phyloP scores from a whole-genome alignment of 2,329 filamentous ascomycete species.

The Aspergillus chevalieri region DNA sequence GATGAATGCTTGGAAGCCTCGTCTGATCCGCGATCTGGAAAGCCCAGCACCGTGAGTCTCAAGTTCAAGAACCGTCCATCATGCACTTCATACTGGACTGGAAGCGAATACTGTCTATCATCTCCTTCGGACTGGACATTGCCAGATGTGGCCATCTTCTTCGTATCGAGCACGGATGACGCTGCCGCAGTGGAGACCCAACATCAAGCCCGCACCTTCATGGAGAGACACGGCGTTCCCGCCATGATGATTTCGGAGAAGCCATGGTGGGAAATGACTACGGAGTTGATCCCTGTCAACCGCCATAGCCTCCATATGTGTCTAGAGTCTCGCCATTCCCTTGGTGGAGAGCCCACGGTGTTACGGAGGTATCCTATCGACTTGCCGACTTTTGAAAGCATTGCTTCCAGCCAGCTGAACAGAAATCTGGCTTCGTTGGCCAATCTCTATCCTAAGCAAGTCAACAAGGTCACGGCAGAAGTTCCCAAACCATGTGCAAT shows the following conservation, averaged over 20 bases:
- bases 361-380: slow-evolving; percentile 41
- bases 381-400: slow-evolving; percentile 42
- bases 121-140: slow-evolving; percentile 36
- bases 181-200: slow-evolving; percentile 21
- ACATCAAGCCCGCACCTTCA: slow-evolving; percentile 33
- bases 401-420: slow-evolving; percentile 42
- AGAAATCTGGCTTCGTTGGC: slow-evolving; percentile 41
- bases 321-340: slow-evolving; percentile 32
- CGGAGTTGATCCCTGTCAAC: slow-evolving; percentile 33
- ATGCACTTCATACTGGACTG: slow-evolving; percentile 34
- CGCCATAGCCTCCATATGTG: slow-evolving; percentile 39
- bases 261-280: slow-evolving; percentile 33
- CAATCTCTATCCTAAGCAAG: slow-evolving; percentile 24
- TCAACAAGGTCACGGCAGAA: slow-evolving; percentile 13
- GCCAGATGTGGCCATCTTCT: slow-evolving; percentile 43
- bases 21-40: slow-evolving; percentile 17
- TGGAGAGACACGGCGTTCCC: slow-evolving; percentile 39
- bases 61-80: slow-evolving; percentile 34
- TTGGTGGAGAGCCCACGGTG: slow-evolving; percentile 28
- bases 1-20: slow-evolving; percentile 39
- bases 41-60: slow-evolving; percentile 29
- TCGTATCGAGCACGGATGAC: slow-evolving; percentile 34
- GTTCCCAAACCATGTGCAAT: slow-evolving; percentile 4
- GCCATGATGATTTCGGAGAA: slow-evolving; percentile 41
- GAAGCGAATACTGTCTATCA: slow-evolving; percentile 32